These are phyloP conservation scores for Przewalskia tangutica DNA, from an alignment of 257 asterid genomes.

Conservation along the genomic window DNA sequence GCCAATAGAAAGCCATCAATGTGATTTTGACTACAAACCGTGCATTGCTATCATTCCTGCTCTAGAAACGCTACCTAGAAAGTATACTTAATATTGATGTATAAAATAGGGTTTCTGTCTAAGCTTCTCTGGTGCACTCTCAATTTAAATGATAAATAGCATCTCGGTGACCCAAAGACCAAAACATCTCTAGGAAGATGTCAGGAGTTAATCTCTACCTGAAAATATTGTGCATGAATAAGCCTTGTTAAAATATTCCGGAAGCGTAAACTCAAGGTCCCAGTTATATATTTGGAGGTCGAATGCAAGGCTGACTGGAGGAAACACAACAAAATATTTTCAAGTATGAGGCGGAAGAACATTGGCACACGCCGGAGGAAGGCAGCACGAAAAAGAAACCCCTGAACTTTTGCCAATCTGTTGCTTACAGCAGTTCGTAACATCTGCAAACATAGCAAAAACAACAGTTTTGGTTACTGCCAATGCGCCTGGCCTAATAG, in stretches of 20 bases:
- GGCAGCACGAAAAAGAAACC: conserved; percentile 94
- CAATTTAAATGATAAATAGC: not conserved
- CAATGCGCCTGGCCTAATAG: not conserved
- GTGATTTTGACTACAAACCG: not conserved
- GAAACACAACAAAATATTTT: conserved; percentile 82
- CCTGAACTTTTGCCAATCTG: conserved; percentile 98
- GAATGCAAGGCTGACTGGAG: conserved; percentile 82
- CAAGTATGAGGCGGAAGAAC: conserved; percentile 82
- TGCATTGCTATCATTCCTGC: not conserved
- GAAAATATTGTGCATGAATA: conserved; percentile 82
- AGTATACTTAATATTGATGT: not conserved
- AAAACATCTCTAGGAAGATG: not conserved
- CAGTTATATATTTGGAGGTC: conserved; percentile 85
- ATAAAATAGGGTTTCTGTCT: not conserved
- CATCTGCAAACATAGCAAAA: conserved; percentile 41
- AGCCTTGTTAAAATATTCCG: conserved; percentile 79
- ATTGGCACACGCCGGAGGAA: conserved; percentile 94
- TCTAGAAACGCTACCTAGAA: not conserved
- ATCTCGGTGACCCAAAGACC: not conserved
- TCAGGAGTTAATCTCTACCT: conserved; percentile 37
- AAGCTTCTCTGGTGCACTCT: too few species aligned
- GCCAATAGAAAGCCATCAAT: not conserved
- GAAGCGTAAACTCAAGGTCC: conserved; percentile 86
- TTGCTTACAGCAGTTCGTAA: conserved; percentile 87
- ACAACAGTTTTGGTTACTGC: not conserved